These are phyloP conservation scores for Rosellinia necatrix DNA, from an alignment of 2,329 filamentous ascomycete species.

Conservation along the genomic window DNA sequence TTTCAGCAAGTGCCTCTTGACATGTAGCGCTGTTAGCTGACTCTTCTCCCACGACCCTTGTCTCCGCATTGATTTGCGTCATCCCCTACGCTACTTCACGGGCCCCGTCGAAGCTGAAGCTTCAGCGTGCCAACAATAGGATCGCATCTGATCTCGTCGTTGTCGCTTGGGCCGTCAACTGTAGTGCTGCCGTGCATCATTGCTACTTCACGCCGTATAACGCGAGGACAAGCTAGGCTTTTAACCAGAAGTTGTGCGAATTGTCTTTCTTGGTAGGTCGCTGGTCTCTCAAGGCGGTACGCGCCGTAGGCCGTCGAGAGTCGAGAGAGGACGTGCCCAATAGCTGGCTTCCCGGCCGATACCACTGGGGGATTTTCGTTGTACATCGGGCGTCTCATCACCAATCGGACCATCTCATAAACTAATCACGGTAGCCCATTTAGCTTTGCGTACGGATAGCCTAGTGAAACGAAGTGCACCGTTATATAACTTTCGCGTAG, in stretches of 20 bases:
- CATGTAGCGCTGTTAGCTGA: not conserved
- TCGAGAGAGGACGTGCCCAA: not conserved
- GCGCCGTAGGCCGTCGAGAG: not conserved
- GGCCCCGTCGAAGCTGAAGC: not conserved
- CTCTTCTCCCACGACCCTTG: not conserved
- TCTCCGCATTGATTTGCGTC: not conserved
- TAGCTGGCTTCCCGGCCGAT: not conserved
- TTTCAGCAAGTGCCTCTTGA: not conserved
- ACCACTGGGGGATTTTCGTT: conserved; percentile 1
- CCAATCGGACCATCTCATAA: conserved; percentile 12
- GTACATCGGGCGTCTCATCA: conserved; percentile 1
- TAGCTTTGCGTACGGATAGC: not conserved
- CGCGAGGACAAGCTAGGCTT: not conserved
- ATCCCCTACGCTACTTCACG: not conserved
- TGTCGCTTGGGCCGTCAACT: not conserved
- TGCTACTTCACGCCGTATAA: conserved; percentile 1
- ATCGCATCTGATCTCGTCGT: not conserved
- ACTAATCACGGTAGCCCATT: conserved; percentile 5
- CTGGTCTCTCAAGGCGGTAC: too few species aligned
- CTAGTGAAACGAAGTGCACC: not conserved
- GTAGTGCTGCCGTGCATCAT: not conserved
- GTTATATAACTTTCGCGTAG: not conserved
- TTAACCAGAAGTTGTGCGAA: not conserved
- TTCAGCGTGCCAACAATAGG: not conserved
- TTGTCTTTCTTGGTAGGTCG: not conserved